Base-by-base conservation (phyloP, 2,329 filamentous ascomycete genomes). In the Penicillium hordei region DNA sequence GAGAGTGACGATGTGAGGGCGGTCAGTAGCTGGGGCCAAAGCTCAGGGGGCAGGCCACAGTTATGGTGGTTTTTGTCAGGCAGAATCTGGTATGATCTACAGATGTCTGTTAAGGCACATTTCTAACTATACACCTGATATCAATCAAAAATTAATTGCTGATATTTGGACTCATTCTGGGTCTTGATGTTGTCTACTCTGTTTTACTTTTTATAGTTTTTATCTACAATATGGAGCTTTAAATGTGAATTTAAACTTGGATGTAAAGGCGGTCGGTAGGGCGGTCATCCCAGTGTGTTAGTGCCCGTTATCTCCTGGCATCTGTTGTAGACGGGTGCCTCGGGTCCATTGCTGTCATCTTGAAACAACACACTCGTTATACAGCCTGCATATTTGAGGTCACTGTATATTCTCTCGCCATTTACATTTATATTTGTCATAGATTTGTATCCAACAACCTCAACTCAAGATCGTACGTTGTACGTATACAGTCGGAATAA, bases 401-500 rank as follows among this genome's bases (percentile, higher is more conserved):
- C 2, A 15, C 17, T 33, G 17, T 21, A 6, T n/a, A 12, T 13
- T 8, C 12, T 39, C 9, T 48, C 13, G 4, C 33, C 1, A 5
- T 52, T 46, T 15, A 5, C 8, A 34, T 15, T 43, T 21, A 9
- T 5, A 2, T 31, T 27, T 19, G n/a, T 23, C 25, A 33, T 10
- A 34, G 25, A 17, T 10, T 29, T 23, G 40, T 21, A 45, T 45
- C 5, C 42, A 48, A 39, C 40, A 44, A n/a, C n/a, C 25, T 31
- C 33, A 48, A 38, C 55, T 52, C 62, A 2, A 15, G 15, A 29
- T 17, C 13, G 15, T 42, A 42, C 27, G 7, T 34, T 40, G 29
- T 36, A 36, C 44, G 23, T 50, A 68, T 60, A 64, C 58, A 60
- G 42, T 55, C 70, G 72, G 71, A 73, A 65, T 58, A 74, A 68